Base-by-base conservation (phyloP, 176 grass and related monocot genomes). In the Leersia perrieri region DNA sequence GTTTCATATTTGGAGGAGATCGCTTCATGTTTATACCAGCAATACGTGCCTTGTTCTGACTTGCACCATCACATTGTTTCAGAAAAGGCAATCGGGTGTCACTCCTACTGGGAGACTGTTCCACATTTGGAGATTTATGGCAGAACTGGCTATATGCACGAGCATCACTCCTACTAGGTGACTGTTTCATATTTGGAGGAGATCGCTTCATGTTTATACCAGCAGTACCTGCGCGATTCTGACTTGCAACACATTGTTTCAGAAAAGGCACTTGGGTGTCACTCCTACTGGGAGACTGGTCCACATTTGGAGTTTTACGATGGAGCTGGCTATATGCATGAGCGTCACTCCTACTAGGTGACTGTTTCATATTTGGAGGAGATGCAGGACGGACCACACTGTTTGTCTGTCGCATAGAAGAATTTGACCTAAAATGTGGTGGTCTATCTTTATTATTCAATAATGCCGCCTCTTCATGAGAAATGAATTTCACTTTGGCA, bases 401-500 rank as follows among this genome's bases (percentile, higher is more conserved):
- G 23, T 39, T 23, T 80, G 33, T 58, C 5, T 20, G 36, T 2
- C 11, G 8, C 30, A 7, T 13, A 12, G 60, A 29, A 79, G 45
- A 84, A 74, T 30, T 35, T 69, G 15, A 25, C 9, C 4, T 68
- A 29, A 25, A 15, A 73, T 8, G n/a, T 35, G 42, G 42, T 33
- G 27, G 66, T 41, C 22, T 82, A 39, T 57, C 86, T 73, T 49
- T 83, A 60, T 49, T 83, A 45, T 18, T 79, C 45, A 79, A 36
- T 73, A 25, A 66, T 79, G 47, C 18, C 2, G 20, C 81, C 70
- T 88, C 87, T 84, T 84, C 81, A 68, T 11, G 74, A 60, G 81
- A 72, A 61, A 88, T 84, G 30, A 62, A 84, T 36, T 74, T 88
- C 35, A 88, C 68, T 84, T 88, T 84, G 20, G 61, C 25, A 68